Evolutionary conservation across 2,329 filamentous ascomycete genomes (phyloP).

Genomic region (Samsoniella hepiali): DNA sequence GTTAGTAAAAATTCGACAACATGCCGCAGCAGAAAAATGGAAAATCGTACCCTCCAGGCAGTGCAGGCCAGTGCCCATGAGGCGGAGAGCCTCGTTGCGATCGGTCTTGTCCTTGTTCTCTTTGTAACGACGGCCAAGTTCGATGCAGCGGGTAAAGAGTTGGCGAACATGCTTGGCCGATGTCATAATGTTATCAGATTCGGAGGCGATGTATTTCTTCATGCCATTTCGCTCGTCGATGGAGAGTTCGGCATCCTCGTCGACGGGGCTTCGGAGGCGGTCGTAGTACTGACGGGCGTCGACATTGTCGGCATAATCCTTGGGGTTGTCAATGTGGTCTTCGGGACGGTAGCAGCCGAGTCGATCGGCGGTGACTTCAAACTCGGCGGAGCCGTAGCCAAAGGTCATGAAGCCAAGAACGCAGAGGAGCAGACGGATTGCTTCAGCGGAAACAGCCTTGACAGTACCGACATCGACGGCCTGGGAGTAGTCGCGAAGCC

Average conservation of each 20-base stretch:
- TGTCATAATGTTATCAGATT: constrained; percentile 73
- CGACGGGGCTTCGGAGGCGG: constrained; percentile 76
- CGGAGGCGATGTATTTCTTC: constrained; percentile 95
- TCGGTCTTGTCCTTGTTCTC: constrained; percentile 60
- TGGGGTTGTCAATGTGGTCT: constrained; percentile 67
- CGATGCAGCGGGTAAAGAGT: constrained; percentile 70
- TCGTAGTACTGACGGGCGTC: constrained; percentile 81
- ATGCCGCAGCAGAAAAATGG: background rate
- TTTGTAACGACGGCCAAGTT: constrained; percentile 72
- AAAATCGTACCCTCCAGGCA: constrained; percentile 67
- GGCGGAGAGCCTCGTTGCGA: constrained; percentile 79
- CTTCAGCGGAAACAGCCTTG: constrained; percentile 85
- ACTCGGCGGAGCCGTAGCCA: constrained; percentile 73
- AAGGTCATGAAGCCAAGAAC: constrained; percentile 79
- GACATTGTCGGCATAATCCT: constrained; percentile 84
- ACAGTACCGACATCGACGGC: constrained; percentile 90
- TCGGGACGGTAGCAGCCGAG: constrained; percentile 76
- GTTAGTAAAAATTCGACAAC: constrained; percentile 17
- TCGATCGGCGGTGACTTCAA: constrained; percentile 73
- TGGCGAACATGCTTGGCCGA: constrained; percentile 73
- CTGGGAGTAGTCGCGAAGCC: constrained; percentile 90
- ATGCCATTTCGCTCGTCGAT: constrained; percentile 73
- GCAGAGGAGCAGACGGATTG: constrained; percentile 84
- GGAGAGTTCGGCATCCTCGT: constrained; percentile 73
- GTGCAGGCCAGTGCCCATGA: constrained; percentile 84